Base-by-base conservation (phyloP, 306 rosid species). In the Prunus fruticosa region DNA sequence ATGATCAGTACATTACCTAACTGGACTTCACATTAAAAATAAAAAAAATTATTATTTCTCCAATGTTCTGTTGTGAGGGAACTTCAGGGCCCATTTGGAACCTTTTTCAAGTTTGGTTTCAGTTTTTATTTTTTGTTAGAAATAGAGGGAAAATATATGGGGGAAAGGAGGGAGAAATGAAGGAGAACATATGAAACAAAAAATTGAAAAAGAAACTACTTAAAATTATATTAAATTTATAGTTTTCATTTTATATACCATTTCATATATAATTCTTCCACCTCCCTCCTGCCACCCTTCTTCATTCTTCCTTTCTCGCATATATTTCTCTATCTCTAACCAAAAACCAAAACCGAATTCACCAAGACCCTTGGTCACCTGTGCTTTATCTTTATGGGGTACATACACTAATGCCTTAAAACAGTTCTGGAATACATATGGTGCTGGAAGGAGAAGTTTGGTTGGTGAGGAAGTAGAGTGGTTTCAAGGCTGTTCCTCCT, bases 1-100 rank as follows among this genome's bases (percentile, higher is more conserved):
- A 27, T 61, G 45, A 78, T 79, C 45, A 77, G 77, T 58, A 79
- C 47, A 72, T 27, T 20, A 72, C 51, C 20, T 52, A 50, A 30
- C 28, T 23, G 63, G 52, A 34, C n/a, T 52, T 54, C 30, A 3
- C 20, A 15, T 27, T 53, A 16, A 20, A 32, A 57, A 45, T 51
- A 28, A 19, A 73, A 60, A 10, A n/a, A 38, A 38, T 57, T 20
- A 16, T 6, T 6, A n/a, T 77, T 38, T 19, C 69, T 77, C n/a
- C 13, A 77, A 22, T 32, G 20, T 15, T 62, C 19, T 16, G 41
- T 51, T 45, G 6, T 0, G 14, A 18, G 49, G 27, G 47, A 63
- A 20, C 72, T 77, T 54, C 50, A 19, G 13, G 61, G 5, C 27
- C 62, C n/a, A 22, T 20, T 56, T 20, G 27, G 62, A 56, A 20